Base-by-base conservation (phyloP, 2,329 filamentous ascomycete genomes). In the Sporothrix mexicana region DNA sequence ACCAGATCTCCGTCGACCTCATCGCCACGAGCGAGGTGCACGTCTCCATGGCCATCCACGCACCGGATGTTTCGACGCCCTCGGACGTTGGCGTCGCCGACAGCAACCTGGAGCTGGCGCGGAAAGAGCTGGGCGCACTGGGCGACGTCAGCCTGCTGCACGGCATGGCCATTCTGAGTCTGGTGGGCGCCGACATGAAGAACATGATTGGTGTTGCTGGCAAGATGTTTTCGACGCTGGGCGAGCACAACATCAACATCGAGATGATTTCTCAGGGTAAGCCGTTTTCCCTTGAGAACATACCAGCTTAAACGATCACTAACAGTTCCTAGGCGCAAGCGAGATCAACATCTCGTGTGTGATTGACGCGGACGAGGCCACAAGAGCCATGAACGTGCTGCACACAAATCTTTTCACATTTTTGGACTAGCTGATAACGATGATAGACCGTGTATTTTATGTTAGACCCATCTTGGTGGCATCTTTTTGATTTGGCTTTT, bases 261-360 rank as follows among this genome's bases (percentile, higher is more conserved):
- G 96, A 99, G 84, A 99, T 99, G 96, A 99, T 99, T 77, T 97
- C 94, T 30, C 96, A 99, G 84, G 96, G 96, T 95, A 86, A 79
- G 86, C 78, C 45, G 30, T 47, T 20, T 8, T 30, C 12, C 62
- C n/a, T n/a, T n/a, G n/a, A n/a, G n/a, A 51, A 45, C 66, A 4
- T n/a, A 53, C n/a, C n/a, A 6, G 53, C 45, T 49, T 12, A n/a
- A n/a, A n/a, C 41, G 45, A 77, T 73, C 13, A 36, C 43, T 61
- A 45, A 59, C 23, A 53, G 49, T 4, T 43, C 1, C 1, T 77
- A 97, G 94, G 95, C 78, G 96, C 96, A 36, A 98, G 95, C 80
- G 96, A 99, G 85, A 99, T 99, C 83, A 99, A 98, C 82, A 99
- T 99, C 74, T 97, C 94, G 12, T 99, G 96, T 80, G 96, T 99